Conservation (phyloP, 441 rosid genomes). For the Aleurites moluccanus region DNA sequence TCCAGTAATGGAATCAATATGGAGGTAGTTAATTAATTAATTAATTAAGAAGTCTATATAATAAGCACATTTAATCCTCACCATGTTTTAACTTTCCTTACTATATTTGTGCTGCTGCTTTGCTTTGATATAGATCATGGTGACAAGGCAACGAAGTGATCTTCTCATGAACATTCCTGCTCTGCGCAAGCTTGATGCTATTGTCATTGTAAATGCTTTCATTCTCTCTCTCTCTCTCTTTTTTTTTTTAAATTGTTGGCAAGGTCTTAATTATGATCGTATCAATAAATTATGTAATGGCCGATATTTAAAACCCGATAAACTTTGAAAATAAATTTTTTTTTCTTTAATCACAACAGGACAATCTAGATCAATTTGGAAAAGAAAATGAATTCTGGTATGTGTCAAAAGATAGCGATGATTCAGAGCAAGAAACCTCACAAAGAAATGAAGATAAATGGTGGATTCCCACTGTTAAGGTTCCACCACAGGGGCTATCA, state of each 20-base stretch:
- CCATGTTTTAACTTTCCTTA: not conserved
- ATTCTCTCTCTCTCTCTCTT: too few species aligned
- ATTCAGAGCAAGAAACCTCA: constrained; percentile 56
- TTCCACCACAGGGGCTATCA: constrained; percentile 75
- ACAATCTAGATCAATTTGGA: constrained; percentile 66
- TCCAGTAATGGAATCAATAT: constrained; percentile 69
- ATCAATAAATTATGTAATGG: too few species aligned
- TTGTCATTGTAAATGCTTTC: constrained; percentile 64
- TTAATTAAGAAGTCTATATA: not conserved
- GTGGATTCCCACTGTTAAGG: constrained; percentile 95
- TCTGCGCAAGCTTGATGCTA: constrained; percentile 69
- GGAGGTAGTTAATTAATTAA: constrained; percentile 64
- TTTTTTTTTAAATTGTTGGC: too few species aligned
- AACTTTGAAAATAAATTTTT: too few species aligned
- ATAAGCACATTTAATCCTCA: not conserved
- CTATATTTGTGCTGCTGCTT: not conserved
- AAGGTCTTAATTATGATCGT: too few species aligned
- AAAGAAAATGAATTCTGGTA: constrained; percentile 61
- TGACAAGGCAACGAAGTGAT: constrained; percentile 73
- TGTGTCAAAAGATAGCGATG: constrained; percentile 52
- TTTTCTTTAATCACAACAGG: constrained; percentile 39
- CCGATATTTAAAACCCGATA: too few species aligned
- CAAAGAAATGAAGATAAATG: constrained; percentile 79
- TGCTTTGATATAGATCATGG: constrained; percentile 47
- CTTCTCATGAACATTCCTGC: constrained; percentile 85